Evolutionary conservation across 2,329 filamentous ascomycete genomes (phyloP), one percentile per base, ranked within the genome.

Genomic region (Ophiocordyceps camponoti-saundersi): DNA sequence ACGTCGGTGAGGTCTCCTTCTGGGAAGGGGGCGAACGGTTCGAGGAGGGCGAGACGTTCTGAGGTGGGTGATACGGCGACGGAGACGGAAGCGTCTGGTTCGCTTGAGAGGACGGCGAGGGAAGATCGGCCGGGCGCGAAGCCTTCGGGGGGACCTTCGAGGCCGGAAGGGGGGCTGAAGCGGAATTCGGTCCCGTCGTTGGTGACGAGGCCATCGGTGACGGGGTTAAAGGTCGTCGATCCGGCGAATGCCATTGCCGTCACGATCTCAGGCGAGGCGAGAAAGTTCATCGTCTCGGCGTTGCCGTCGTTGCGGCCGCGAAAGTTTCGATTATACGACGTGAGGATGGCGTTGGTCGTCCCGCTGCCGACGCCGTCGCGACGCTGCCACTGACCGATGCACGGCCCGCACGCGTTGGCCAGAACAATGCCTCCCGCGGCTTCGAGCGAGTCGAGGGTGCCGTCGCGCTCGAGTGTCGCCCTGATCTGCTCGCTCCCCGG

Each of bases 321-420:
- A 72, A 98, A 98, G 69, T 98, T 98, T 50, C 92, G 85, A 74
- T 98, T 98, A 71, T 95, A 98, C 1, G 89, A 95, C 11, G 88
- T 90, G 58, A 98, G 78, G 57, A 98, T 96, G 51, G 92, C 92
- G 60, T 98, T 98, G 47, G 78, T 71, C 49, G 89, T 85, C 51
- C 88, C 89, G 68, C 94, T 95, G 49, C 69, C 64, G 18, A 93
- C 77, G 21, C 80, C 84, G 59, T 96, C 92, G 18, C 85, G 90
- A 48, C 92, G 82, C 61, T 85, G 85, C 92, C 92, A 98, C 66
- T 95, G 88, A 2, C 90, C 89, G 55, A 94, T 93, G 61, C 89
- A 95, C 30, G 87, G 86, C 3, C 85, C 92, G 58, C 92, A 98
- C 36, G 92, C 92, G 63, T 96, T 98, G 45, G 92, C 90, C 44